Conservation (phyloP, 345 rosid species). For the Brassica rapa region DNA sequence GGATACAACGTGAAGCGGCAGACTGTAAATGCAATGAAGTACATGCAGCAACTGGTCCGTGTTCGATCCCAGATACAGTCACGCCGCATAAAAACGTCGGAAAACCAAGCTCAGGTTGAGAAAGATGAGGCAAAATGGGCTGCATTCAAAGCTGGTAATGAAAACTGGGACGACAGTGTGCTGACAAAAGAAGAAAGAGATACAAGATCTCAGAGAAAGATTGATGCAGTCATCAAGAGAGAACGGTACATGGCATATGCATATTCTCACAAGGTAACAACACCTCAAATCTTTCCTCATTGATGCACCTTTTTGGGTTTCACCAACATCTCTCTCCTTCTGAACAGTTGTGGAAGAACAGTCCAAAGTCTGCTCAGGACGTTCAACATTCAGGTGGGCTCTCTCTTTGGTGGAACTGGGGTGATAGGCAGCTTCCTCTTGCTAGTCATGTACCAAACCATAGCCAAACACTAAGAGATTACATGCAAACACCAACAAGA, state of each 20-base stretch:
- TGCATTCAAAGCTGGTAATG: slow-evolving; percentile 61
- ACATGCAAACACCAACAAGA: slow-evolving; percentile 47
- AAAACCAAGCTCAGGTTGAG: slow-evolving; percentile 60
- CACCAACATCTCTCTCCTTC: neutral
- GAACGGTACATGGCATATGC: slow-evolving; percentile 93
- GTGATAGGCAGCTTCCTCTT: slow-evolving; percentile 66
- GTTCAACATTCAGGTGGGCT: slow-evolving; percentile 55
- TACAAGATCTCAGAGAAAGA: slow-evolving; percentile 69
- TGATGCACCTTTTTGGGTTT: neutral
- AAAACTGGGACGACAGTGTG: slow-evolving; percentile 83
- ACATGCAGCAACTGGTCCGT: slow-evolving; percentile 88
- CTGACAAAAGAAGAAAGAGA: slow-evolving; percentile 81
- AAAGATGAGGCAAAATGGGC: slow-evolving; percentile 55
- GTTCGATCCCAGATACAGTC: slow-evolving; percentile 95
- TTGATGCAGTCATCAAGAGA: slow-evolving; percentile 74
- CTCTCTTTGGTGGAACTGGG: slow-evolving; percentile 98
- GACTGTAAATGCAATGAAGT: slow-evolving; percentile 79
- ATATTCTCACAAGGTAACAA: slow-evolving; percentile 77
- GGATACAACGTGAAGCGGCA: slow-evolving; percentile 92
- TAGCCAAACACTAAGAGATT: slow-evolving; percentile 37
- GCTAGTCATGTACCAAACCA: slow-evolving; percentile 50
- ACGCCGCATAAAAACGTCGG: slow-evolving; percentile 84
- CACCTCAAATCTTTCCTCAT: slow-evolving; percentile 17
- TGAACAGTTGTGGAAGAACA: slow-evolving; percentile 64
- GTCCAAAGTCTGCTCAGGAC: slow-evolving; percentile 43